These are phyloP conservation scores for Candida ascalaphidarum DNA, from an alignment of 805 yeast species.

Conservation along the genomic window DNA sequence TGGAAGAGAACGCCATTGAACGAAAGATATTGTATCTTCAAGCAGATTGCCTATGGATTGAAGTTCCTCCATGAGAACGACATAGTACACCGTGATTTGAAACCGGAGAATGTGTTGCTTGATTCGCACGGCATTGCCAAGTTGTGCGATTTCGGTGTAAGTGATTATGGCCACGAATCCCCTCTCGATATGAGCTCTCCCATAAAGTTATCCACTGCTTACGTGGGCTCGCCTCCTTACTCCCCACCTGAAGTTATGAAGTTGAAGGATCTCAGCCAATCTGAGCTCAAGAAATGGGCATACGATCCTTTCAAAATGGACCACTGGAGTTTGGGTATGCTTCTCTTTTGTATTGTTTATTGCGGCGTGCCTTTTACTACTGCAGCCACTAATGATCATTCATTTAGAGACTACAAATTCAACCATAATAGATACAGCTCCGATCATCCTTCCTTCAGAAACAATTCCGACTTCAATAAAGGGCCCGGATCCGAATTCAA, in stretches of 20 bases:
- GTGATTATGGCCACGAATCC: conserved; percentile 51
- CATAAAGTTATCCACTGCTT: conserved; percentile 31
- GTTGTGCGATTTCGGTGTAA: conserved; percentile 71
- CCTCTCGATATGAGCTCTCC: conserved; percentile 42
- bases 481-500: conserved; percentile 71
- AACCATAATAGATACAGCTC: conserved; percentile 34
- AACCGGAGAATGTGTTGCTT: conserved; percentile 66
- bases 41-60: conserved; percentile 57
- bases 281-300: conserved; percentile 28
- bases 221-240: conserved; percentile 77
- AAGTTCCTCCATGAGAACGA: conserved; percentile 57
- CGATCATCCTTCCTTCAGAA: conserved; percentile 42
- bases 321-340: conserved; percentile 65
- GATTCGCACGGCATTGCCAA: conserved; percentile 54
- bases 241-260: conserved; percentile 70
- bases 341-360: conserved; percentile 52
- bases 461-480: conserved; percentile 31
- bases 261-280: conserved; percentile 26
- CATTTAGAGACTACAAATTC: conserved; percentile 47
- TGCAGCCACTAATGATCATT: conserved; percentile 39
- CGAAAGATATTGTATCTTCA: conserved; percentile 61
- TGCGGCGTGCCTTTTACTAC: conserved; percentile 53
- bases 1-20: conserved; percentile 45
- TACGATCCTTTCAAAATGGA: conserved; percentile 66
- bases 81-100: conserved; percentile 64